These are phyloP conservation scores for Ustilago lituana DNA, from an alignment of 1,284 basidiomycete genomes.

Conservation along the genomic window DNA sequence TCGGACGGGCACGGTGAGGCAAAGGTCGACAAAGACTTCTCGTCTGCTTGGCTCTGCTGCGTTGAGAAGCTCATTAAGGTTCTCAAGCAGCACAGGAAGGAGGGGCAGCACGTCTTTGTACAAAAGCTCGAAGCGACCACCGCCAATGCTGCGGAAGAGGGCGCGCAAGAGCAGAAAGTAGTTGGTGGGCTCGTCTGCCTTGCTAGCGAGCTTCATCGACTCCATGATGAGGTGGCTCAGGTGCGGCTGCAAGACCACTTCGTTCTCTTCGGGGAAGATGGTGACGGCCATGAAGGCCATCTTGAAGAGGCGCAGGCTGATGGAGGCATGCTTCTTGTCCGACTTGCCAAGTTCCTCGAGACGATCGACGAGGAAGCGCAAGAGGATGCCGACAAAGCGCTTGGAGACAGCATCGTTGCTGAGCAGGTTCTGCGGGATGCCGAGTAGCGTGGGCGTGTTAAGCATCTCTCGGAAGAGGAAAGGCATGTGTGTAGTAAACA, in stretches of 20 bases:
- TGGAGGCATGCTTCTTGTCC: constrained; percentile 76
- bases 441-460: constrained; percentile 80
- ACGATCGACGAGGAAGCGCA: constrained; percentile 83
- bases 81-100: constrained; percentile 95
- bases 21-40: constrained; percentile 85
- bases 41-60: constrained; percentile 61
- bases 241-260: constrained; percentile 90
- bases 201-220: constrained; percentile 91
- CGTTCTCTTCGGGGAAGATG: constrained; percentile 80
- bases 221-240: constrained; percentile 95
- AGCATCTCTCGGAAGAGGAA: constrained; percentile 64
- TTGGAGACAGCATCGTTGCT: constrained; percentile 83
- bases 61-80: constrained; percentile 74
- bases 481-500: constrained; percentile 57
- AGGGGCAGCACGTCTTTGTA: constrained; percentile 97
- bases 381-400: constrained; percentile 89
- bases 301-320: constrained; percentile 91
- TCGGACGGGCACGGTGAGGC: constrained; percentile 93
- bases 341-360: constrained; percentile 86
- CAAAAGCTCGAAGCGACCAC: constrained; percentile 90
- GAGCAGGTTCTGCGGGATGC: constrained; percentile 88
- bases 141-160: constrained; percentile 97
- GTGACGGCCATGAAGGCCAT: constrained; percentile 93
- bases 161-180: constrained; percentile 95
- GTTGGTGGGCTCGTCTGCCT: constrained; percentile 87